A percentile compares a stretch with the other conserved stretches of the same genome.
phyloP scores from a whole-genome alignment of 768 basidiomycete genomes.

The Trametes cubensis region DNA sequence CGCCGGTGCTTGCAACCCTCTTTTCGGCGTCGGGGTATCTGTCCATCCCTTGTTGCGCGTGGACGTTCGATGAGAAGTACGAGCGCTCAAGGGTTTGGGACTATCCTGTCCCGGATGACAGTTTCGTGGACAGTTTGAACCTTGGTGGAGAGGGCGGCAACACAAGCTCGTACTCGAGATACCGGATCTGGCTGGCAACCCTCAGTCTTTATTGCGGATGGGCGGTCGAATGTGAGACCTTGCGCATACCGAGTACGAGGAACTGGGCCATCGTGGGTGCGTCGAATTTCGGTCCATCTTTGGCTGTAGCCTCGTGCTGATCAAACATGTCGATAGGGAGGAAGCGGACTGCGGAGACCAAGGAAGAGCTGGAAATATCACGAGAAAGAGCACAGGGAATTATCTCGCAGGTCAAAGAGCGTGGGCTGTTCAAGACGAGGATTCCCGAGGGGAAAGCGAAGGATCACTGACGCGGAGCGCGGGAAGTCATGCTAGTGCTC shows the following conservation, averaged over 20 bases:
- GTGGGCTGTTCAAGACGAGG: slow-evolving; percentile 74
- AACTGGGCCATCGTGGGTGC: slow-evolving; percentile 91
- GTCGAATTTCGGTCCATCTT: slow-evolving; percentile 22
- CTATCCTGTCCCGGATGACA: slow-evolving; percentile 29
- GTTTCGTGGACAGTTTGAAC: slow-evolving; percentile 49
- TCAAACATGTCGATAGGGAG: slow-evolving; percentile 12
- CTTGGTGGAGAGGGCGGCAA: slow-evolving; percentile 63
- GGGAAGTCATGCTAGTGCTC: too few relatives aligned
- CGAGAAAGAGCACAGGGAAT: slow-evolving; percentile 53
- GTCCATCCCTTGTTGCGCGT: slow-evolving; percentile 91
- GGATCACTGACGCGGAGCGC: slow-evolving; percentile 37
- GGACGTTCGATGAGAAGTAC: slow-evolving; percentile 72
- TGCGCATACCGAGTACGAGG: slow-evolving; percentile 91
- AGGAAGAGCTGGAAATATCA: slow-evolving; percentile 36
- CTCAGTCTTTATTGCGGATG: slow-evolving; percentile 79
- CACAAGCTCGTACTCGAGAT: slow-evolving; percentile 74
- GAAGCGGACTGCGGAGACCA: slow-evolving; percentile 38
- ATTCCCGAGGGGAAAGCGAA: slow-evolving; percentile 70
- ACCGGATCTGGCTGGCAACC: slow-evolving; percentile 84
- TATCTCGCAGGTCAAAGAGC: slow-evolving; percentile 53
- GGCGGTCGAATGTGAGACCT: slow-evolving; percentile 80
- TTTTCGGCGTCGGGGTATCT: slow-evolving; percentile 66
- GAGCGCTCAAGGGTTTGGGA: slow-evolving; percentile 47
- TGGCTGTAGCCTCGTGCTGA: too few relatives aligned
- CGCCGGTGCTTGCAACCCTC: slow-evolving; percentile 77